Evolutionary conservation across 2,329 filamentous ascomycete genomes (phyloP).

Genomic region (Aureobasidium sp.): DNA sequence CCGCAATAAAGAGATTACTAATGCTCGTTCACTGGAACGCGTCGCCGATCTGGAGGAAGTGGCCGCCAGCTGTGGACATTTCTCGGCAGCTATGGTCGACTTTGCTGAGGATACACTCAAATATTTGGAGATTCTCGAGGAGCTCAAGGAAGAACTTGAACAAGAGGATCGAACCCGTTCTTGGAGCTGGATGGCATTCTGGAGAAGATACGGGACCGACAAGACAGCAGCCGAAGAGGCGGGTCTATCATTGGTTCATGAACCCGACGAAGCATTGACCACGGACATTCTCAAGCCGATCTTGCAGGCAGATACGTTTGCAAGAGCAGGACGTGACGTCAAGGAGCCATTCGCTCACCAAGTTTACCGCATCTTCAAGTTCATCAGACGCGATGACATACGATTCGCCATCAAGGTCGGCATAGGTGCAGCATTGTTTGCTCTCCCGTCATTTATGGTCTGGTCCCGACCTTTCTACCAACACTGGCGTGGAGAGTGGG

Average conservation of each 20-base stretch:
- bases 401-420: conserved; percentile 90
- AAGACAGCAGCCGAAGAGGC: conserved; percentile 18
- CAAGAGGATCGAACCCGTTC: conserved; percentile 55
- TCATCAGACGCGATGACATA: conserved; percentile 58
- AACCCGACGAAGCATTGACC: conserved; percentile 23
- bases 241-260: conserved; percentile 15
- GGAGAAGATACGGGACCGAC: conserved; percentile 40
- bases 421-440: conserved; percentile 80
- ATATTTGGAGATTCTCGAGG: conserved; percentile 77
- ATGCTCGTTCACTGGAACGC: conserved; percentile 61
- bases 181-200: conserved; percentile 85
- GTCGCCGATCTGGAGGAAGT: conserved; percentile 96
- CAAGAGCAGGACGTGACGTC: conserved; percentile 17
- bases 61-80: conserved; percentile 94
- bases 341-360: conserved; percentile 18
- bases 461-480: conserved; percentile 72
- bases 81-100: conserved; percentile 83
- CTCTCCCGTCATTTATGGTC: conserved; percentile 78
- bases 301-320: conserved; percentile 27
- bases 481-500: conserved; percentile 94
- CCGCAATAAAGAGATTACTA: conserved; percentile 65
- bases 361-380: conserved; percentile 48
- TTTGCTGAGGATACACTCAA: conserved; percentile 84
- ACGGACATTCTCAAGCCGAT: conserved; percentile 26
- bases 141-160: conserved; percentile 63